These are phyloP conservation scores for Populus simonii DNA, from an alignment of 345 rosid genomes.

Conservation along the genomic window DNA sequence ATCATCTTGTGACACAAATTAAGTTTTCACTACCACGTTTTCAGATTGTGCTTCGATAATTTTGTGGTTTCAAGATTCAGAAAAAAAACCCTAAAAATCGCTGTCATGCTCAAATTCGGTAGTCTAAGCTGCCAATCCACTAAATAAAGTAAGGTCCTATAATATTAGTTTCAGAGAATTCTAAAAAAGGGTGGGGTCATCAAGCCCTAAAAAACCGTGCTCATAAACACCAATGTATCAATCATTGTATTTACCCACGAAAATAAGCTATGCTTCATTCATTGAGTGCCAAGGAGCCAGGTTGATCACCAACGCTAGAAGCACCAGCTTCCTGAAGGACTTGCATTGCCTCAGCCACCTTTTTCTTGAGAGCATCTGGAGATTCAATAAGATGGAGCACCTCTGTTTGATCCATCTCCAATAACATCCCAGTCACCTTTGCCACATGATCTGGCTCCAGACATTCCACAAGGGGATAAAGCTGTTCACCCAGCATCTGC, in stretches of 20 bases:
- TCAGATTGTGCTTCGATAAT: no score
- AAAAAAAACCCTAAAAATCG: background rate
- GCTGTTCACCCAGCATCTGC: slow-evolving; percentile 76
- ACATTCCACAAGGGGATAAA: slow-evolving; percentile 59
- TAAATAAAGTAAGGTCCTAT: slow-evolving; percentile 5
- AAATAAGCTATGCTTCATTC: slow-evolving; percentile 15
- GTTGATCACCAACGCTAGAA: slow-evolving; percentile 36
- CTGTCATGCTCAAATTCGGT: background rate
- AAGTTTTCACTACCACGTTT: no score
- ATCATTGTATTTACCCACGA: background rate
- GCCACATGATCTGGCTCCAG: slow-evolving; percentile 53
- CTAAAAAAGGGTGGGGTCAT: slow-evolving; percentile 1
- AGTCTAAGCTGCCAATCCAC: background rate
- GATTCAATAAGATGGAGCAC: slow-evolving; percentile 68
- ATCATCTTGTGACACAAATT: no score
- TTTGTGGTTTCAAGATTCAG: background rate
- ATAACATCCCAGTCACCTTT: slow-evolving; percentile 73
- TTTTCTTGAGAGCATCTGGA: slow-evolving; percentile 60
- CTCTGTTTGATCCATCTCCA: slow-evolving; percentile 80
- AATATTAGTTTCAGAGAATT: background rate
- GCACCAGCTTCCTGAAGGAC: slow-evolving; percentile 44
- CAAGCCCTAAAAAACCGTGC: slow-evolving; percentile 18
- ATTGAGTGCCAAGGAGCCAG: slow-evolving; percentile 25
- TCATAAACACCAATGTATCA: background rate
- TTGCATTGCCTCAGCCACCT: slow-evolving; percentile 66